Evolutionary conservation across 148 eudicot genomes (phyloP).

Genomic region (Mesembryanthemum crystallinum): DNA sequence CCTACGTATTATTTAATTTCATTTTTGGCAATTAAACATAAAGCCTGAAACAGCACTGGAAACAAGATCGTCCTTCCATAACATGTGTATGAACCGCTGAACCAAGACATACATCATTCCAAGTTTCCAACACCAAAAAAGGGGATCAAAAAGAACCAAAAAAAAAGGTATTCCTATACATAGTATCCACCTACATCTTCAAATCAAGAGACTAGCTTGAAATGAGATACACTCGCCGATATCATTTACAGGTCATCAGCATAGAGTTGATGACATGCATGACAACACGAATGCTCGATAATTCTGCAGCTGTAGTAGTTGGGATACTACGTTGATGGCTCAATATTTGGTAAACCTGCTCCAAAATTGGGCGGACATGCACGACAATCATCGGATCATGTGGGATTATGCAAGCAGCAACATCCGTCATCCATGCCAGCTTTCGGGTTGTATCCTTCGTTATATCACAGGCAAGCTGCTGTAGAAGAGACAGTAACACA

Average conservation of each 20-base stretch:
- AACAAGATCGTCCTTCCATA: constrained; percentile 7
- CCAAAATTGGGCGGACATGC: constrained; percentile 81
- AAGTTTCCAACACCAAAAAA: constrained; percentile 2
- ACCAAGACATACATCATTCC: constrained; percentile 15
- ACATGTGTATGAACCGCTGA: constrained; percentile 12
- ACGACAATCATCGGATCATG: constrained; percentile 69
- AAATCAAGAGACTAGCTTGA: constrained; percentile 21
- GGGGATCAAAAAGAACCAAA: neutral
- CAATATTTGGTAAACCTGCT: constrained; percentile 90
- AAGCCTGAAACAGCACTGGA: neutral
- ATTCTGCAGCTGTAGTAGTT: constrained; percentile 45
- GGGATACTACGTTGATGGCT: constrained; percentile 71
- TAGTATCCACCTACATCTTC: constrained; percentile 24
- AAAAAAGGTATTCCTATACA: constrained; percentile 20
- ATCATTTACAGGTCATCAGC: constrained; percentile 72
- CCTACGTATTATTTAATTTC: neutral
- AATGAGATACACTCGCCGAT: neutral
- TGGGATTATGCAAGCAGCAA: constrained; percentile 70
- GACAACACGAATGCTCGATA: constrained; percentile 57
- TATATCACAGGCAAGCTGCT: constrained; percentile 89
- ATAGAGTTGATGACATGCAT: constrained; percentile 84
- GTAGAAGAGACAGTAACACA: constrained; percentile 88
- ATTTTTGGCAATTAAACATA: neutral
- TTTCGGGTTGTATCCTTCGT: constrained; percentile 58
- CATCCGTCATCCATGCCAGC: constrained; percentile 80